Base-by-base conservation (phyloP, 1,139 yeast genomes). In the Hyphopichia khmerensis region DNA sequence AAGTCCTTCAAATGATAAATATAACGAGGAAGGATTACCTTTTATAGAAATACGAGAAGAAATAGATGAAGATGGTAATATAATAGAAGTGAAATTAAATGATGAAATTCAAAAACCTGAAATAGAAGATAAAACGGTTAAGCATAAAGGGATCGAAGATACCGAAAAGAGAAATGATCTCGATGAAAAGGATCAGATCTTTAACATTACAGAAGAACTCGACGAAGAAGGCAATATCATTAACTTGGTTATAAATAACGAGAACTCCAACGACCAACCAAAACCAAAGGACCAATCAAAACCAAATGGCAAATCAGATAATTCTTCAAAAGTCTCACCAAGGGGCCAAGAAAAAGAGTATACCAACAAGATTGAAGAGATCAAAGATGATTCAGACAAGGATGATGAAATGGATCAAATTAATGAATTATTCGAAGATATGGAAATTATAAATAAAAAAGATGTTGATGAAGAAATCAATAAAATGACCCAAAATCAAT, bases 1-100 rank as follows among this genome's bases (percentile, higher is more conserved):
- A 11, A 26, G 29, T 8, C 8, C 24, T 5, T 21, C 29, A 11
- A 26, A 9, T 9, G 29, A 11, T 11, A 64, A 61, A 24, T 33
- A 52, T 4, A 60, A 67, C 27, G 75, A 69, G 40, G 80, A 71
- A 17, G 80, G 73, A 0, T 58, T 82, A 3, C 89, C 88, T 0
- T 58, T 63, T 40, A 82, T 90, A 83, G 97, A 90, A 44, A 90
- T 90, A 18, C 75, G 84, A 40, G 97, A 91, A 57, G 90, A 86
- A 43, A 63, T 91, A 35, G 96, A 90, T 59, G 96, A 87, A 1
- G 82, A 86, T 11, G 96, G 82, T 0, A 81, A 85, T 48, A 72
- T 89, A 1, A 57, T 84, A 0, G 59, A 50, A 14, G 67, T 74
- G 10, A 65, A 68, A 19, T 42, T 69, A 5, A 67, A 65, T 40